Conservation (phyloP, 106 monocot species). For the Dendrobium chrysotoxum region DNA sequence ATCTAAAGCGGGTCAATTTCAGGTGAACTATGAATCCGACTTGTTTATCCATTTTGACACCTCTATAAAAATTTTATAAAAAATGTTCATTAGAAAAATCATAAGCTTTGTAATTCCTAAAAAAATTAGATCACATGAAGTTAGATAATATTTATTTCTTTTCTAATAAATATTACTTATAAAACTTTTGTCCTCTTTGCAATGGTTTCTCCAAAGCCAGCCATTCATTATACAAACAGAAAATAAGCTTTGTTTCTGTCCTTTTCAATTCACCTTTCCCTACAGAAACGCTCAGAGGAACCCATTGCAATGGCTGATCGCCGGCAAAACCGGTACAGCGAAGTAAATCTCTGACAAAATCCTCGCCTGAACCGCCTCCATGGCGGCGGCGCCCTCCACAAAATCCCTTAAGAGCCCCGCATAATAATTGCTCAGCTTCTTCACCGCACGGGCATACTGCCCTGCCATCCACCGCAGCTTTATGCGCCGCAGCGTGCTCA, state of each 20-base stretch:
- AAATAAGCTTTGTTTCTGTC: not conserved
- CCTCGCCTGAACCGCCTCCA: conserved; percentile 14
- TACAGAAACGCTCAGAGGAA: not conserved
- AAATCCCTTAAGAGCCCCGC: conserved; percentile 9
- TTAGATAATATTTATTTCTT: too few relatives aligned
- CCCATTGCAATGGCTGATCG: not conserved
- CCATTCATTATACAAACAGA: not conserved
- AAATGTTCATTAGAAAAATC: too few relatives aligned
- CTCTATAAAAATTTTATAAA: too few relatives aligned
- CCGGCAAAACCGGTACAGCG: conserved; percentile 10
- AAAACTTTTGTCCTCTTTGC: too few relatives aligned
- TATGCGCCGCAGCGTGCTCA: conserved; percentile 10
- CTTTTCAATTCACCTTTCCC: not conserved
- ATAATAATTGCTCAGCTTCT: not conserved
- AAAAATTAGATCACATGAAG: too few relatives aligned
- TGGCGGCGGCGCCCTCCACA: conserved; percentile 6
- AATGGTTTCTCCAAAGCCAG: too few relatives aligned
- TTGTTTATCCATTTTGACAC: too few relatives aligned
- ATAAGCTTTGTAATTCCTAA: too few relatives aligned
- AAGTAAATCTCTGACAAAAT: conserved; percentile 11
- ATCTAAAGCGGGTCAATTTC: too few relatives aligned
- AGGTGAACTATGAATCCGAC: too few relatives aligned
- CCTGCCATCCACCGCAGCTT: not conserved
- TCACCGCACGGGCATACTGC: not conserved
- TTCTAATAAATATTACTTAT: too few relatives aligned